Evolutionary conservation across 768 basidiomycete genomes (phyloP).

Genomic region (Nidula microcarpa): DNA sequence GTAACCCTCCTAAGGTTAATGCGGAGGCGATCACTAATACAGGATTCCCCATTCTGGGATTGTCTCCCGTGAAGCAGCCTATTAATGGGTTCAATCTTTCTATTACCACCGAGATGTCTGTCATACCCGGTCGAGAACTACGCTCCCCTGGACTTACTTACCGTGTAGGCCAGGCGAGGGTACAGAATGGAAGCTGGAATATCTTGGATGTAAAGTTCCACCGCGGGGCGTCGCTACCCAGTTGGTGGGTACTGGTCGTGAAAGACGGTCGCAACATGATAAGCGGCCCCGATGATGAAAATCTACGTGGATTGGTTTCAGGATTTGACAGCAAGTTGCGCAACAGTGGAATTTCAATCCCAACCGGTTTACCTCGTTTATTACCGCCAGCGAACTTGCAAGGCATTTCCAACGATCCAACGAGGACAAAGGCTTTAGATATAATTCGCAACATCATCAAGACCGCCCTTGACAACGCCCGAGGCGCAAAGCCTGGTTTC

Average conservation of each 20-base stretch:
- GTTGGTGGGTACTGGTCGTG: conserved; percentile 70
- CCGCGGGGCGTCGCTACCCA: conserved; percentile 40
- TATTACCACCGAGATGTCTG: conserved; percentile 55
- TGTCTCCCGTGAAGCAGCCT: conserved; percentile 31
- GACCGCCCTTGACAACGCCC: conserved; percentile 11
- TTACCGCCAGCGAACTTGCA: conserved; percentile 32
- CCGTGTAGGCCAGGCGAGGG: conserved; percentile 35
- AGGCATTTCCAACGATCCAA: conserved; percentile 23
- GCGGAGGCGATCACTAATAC: conserved; percentile 52
- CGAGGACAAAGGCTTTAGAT: conserved; percentile 31
- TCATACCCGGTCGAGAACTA: conserved; percentile 65
- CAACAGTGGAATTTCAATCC: conserved; percentile 55
- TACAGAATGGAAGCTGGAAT: conserved; percentile 72
- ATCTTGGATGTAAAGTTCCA: conserved; percentile 71
- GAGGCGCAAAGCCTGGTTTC: conserved; percentile 47
- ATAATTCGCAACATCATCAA: conserved; percentile 39
- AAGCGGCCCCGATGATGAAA: conserved; percentile 35
- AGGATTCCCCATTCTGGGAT: conserved; percentile 57
- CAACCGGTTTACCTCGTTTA: conserved; percentile 28
- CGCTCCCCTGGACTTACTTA: conserved; percentile 58
- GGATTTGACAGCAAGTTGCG: conserved; percentile 55
- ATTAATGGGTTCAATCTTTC: conserved; percentile 55
- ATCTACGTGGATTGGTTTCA: conserved; percentile 38
- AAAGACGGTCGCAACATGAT: conserved; percentile 42
- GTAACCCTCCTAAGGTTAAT: conserved; percentile 58